phyloP scores from a whole-genome alignment of 495 filamentous ascomycete species.

The Bombardia bombarda region DNA sequence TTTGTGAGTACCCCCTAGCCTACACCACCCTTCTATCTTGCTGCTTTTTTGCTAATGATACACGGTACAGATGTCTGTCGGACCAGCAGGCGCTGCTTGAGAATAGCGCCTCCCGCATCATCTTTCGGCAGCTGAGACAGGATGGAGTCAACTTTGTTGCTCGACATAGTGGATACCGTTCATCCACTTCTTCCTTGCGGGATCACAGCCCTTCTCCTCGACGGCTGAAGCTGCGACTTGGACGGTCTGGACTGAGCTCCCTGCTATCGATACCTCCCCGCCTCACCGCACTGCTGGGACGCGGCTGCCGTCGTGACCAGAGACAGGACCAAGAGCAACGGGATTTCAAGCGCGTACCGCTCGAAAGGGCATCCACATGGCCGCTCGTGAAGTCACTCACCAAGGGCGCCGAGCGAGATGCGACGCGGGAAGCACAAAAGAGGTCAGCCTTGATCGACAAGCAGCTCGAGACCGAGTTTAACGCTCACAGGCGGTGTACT shows the following conservation, averaged over 20 bases:
- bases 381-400: not conserved
- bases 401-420: not conserved
- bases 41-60: no score
- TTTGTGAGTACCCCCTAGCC: constrained; percentile 2
- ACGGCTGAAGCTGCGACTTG: not conserved
- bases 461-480: constrained; percentile 4
- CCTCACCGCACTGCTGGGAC: no score
- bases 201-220: not conserved
- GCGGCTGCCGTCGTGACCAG: no score
- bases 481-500: not conserved
- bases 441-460: constrained; percentile 4
- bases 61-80: not conserved
- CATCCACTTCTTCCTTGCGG: no score
- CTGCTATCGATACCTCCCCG: not conserved
- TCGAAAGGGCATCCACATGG: constrained; percentile 1
- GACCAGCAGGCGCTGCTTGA: constrained; percentile 1
- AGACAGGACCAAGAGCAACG: no score
- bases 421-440: constrained; percentile 3
- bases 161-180: no score
- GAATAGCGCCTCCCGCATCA: not conserved
- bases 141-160: not conserved
- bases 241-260: not conserved
- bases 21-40: no score
- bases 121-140: not conserved
- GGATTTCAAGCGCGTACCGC: no score